Evolutionary conservation across 2,329 filamentous ascomycete genomes (phyloP), one percentile per base, ranked within the genome.

Genomic region (Ramichloridium luteum): DNA sequence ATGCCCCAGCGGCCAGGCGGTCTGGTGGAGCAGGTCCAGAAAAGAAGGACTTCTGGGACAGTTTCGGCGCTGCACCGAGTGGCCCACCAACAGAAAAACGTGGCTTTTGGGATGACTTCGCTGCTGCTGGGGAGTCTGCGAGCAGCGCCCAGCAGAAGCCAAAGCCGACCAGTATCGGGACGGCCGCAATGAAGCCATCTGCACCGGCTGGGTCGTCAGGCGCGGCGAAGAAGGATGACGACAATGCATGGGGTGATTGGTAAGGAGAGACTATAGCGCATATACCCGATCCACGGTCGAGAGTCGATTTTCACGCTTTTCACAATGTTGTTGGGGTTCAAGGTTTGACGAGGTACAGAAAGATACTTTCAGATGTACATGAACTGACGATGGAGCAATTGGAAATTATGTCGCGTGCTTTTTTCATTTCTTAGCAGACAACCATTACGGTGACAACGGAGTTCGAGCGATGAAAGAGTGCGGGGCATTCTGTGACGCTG

Each of bases 21-120:
- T 28, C 26, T 13, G 33, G 27, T 18, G 49, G 67, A 33, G 35
- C 23, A n/a, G n/a, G 6, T 25, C 70, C 70, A 5, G 72, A 76
- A 38, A 80, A 77, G 58, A 79, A 79, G 53, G 79, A 81, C 45
- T 93, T 93, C 59, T 94, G 86, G 86, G 86, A 93, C 54, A 79
- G 80, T 45, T 93, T 96, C 58, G 78, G 84, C 0, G 73, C 70
- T 16, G 57, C 78, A 15, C 78, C 74, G 0, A 50, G 51, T 16
- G 62, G 62, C 0, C 62, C 61, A 4, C 44, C 53, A 4, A 55
- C 54, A 28, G 62, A 67, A 26, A 65, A 64, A 70, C 78, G 59
- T 44, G 61, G 61, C 36, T 67, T 67, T 37, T 66, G 65, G 64
- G 59, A 67, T 40, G 59, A 61, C 29, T 65, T 65, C 43, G 49